Percentiles rank a stretch among this genome's conserved stretches.
phyloP scores from a whole-genome alignment of 352 stramenopile species.

The Blastocystis hominis region DNA sequence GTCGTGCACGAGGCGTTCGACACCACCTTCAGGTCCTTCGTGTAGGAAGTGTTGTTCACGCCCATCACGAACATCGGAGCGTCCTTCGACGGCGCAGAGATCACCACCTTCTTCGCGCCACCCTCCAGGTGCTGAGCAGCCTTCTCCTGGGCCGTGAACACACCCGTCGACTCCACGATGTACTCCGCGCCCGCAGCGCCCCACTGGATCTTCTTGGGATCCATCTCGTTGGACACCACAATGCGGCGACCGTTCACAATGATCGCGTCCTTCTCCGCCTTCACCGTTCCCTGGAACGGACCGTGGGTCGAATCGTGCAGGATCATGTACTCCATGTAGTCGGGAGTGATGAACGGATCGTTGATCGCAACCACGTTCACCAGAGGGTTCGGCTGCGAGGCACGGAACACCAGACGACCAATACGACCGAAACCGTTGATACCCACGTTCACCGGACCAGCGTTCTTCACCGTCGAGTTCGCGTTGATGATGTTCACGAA shows the following conservation, averaged over 20 bases:
- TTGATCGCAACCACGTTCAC: slow-evolving; percentile 84
- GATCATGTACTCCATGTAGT: slow-evolving; percentile 92
- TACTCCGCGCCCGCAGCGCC: slow-evolving; percentile 78
- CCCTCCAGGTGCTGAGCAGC: slow-evolving; percentile 80
- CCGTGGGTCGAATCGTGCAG: slow-evolving; percentile 82
- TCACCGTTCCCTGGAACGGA: slow-evolving; percentile 73
- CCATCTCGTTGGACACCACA: slow-evolving; percentile 81
- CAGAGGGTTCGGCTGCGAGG: slow-evolving; percentile 73
- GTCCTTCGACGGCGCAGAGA: slow-evolving; percentile 91
- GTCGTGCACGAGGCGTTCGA: slow-evolving; percentile 97
- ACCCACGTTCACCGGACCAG: slow-evolving; percentile 74
- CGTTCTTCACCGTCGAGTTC: slow-evolving; percentile 61
- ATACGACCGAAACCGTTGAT: slow-evolving; percentile 99
- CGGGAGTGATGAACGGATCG: slow-evolving; percentile 82
- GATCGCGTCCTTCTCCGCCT: slow-evolving; percentile 75
- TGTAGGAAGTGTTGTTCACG: slow-evolving; percentile 89
- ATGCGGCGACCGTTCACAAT: slow-evolving; percentile 83
- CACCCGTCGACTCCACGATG: slow-evolving; percentile 81
- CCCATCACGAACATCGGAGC: slow-evolving; percentile 94
- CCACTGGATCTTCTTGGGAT: slow-evolving; percentile 85
- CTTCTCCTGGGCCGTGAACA: slow-evolving; percentile 77
- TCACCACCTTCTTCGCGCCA: slow-evolving; percentile 88
- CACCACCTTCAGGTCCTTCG: slow-evolving; percentile 84
- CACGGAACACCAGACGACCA: slow-evolving; percentile 85
- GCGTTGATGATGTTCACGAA: slow-evolving; percentile 92